A percentile compares a stretch with the other conserved stretches of the same genome.
Evolutionary conservation across 2,329 filamentous ascomycete species (phyloP).

Genomic region (Trichoderma lentiforme): DNA sequence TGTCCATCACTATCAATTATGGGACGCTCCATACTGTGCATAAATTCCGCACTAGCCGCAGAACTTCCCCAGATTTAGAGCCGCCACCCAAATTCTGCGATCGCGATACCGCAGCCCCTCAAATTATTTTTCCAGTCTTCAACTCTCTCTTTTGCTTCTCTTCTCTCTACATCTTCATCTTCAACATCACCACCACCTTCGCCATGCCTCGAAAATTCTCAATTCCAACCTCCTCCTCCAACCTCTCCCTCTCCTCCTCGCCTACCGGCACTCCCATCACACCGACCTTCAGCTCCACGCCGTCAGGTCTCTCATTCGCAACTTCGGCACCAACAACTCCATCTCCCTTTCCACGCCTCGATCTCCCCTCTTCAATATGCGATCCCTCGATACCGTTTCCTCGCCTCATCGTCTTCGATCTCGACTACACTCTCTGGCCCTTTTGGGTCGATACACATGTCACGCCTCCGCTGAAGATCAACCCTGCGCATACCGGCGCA

Average conservation of each 20-base stretch:
- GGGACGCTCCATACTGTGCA: background rate
- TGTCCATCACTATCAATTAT: background rate
- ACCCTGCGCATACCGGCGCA: conserved; percentile 40
- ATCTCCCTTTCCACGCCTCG: conserved; percentile 15
- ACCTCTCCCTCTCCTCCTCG: conserved; percentile 22
- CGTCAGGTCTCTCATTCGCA: background rate
- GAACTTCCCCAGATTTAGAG: background rate
- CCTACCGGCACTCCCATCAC: conserved; percentile 27
- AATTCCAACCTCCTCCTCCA: conserved; percentile 20
- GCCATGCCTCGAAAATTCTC: conserved; percentile 13
- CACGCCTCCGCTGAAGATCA: conserved; percentile 62
- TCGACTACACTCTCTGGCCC: conserved; percentile 98
- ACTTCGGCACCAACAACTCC: background rate
- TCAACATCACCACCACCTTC: background rate
- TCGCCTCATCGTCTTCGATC: conserved; percentile 83
- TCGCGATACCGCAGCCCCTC: background rate
- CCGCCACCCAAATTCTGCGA: background rate
- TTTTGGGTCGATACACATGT: conserved; percentile 98
- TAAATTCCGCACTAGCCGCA: background rate
- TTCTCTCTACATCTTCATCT: background rate
- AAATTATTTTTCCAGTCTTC: background rate
- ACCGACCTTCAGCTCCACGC: conserved; percentile 31
- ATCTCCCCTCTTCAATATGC: conserved; percentile 42
- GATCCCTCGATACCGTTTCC: conserved; percentile 66
- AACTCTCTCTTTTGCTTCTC: background rate